These are phyloP conservation scores for Paxillus rubicundulus DNA, from an alignment of 768 basidiomycete species.

Conservation along the genomic window DNA sequence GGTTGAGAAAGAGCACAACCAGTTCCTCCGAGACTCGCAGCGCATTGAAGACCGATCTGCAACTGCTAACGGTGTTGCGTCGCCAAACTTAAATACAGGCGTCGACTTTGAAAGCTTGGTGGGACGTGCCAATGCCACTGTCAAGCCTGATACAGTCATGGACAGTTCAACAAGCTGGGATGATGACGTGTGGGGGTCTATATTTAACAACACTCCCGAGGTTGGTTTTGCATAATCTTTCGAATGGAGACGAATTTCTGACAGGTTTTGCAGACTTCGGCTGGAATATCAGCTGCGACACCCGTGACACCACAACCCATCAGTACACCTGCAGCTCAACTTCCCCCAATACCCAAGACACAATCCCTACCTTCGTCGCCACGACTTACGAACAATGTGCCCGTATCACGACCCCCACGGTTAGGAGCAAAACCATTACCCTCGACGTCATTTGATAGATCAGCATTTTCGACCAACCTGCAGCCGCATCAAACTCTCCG, in stretches of 20 bases:
- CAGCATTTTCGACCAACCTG: conserved; percentile 24
- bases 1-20: conserved; percentile 89
- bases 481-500: conserved; percentile 22
- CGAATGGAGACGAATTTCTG: not conserved
- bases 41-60: conserved; percentile 79
- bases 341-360: conserved; percentile 16
- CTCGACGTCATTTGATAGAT: conserved; percentile 34
- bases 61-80: conserved; percentile 40
- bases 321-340: conserved; percentile 13
- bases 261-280: conserved; percentile 10
- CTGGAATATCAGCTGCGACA: conserved; percentile 14
- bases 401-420: conserved; percentile 35
- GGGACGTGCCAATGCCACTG: conserved; percentile 48
- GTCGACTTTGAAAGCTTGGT: conserved; percentile 89
- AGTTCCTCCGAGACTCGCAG: conserved; percentile 90
- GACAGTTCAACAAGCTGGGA: conserved; percentile 58
- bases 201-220: conserved; percentile 48
- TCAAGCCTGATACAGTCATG: conserved; percentile 44
- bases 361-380: conserved; percentile 43
- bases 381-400: conserved; percentile 30
- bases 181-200: conserved; percentile 84
- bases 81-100: conserved; percentile 40
- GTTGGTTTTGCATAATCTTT: conserved; percentile 9
- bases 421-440: conserved; percentile 39
- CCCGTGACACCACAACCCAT: conserved; percentile 13